Base-by-base conservation (phyloP, 164 flowering plant genomes). In the Stephania cephalantha region DNA sequence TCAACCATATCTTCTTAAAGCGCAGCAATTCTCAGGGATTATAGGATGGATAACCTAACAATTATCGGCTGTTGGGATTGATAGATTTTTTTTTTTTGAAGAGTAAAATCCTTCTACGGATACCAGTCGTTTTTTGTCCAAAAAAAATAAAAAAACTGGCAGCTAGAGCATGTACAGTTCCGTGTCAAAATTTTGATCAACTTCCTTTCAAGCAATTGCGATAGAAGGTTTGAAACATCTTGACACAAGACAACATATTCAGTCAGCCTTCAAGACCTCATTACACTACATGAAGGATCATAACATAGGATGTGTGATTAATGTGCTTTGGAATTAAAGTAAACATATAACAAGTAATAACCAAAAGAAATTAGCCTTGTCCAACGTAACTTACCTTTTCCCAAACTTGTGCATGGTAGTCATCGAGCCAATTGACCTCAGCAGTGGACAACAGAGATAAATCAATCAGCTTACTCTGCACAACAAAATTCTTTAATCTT, bases 371-470 rank as follows among this genome's bases (percentile, higher is more conserved):
- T 48, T 72, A 58, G 44, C 48, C 12, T 67, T 45, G 52, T 6
- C 9, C 5, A 9, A 65, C 31, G 12, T 7, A 17, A 69, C 83
- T 72, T 48, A 90, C 98, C 94, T 95, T 95, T 64, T 90, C 91
- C 99, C 99, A 93, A 73, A 93, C 98, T 88, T 92, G 91, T 69
- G 86, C 81, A 81, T 95, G 99, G 85, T 95, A 95, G 64, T 86
- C 83, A 78, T 95, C 88, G 46, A 93, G 85, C 99, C 99, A 95
- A 67, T 87, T 80, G 64, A 94, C 72, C 85, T 95, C 99, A 52
- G 82, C 81, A 55, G 55, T 69, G 65, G 95, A 87, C 42, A 95
- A 83, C 80, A 92, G 78, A 45, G 97, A 83, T 20, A 87, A 53
- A 52, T 90, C 93, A 22, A 93, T 55, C 84, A 95, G 17, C 80